Evolutionary conservation across 805 yeast genomes (phyloP).

Genomic region (Yamadazyma sp.): DNA sequence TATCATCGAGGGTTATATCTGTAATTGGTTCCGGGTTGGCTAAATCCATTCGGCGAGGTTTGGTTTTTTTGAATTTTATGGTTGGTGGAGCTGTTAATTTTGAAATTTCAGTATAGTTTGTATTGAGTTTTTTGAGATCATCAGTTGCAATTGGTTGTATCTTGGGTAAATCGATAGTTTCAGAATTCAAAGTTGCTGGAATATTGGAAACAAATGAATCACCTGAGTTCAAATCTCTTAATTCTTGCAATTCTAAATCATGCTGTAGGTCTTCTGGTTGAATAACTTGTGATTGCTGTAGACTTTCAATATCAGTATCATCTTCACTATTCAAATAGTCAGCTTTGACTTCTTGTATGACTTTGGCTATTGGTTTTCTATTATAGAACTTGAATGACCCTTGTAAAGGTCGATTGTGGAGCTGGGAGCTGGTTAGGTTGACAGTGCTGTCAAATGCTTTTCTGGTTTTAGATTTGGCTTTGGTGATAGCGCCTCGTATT

Average conservation of each 20-base stretch:
- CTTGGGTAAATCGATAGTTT: background rate
- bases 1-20: slow-evolving; percentile 3
- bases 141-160: background rate
- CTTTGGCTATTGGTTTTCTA: slow-evolving; percentile 2
- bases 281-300: no score
- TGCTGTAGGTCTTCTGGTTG: no score
- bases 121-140: background rate
- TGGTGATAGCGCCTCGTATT: slow-evolving; percentile 13
- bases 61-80: background rate
- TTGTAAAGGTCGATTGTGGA: background rate
- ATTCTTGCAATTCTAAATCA: no score
- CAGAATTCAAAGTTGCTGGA: background rate
- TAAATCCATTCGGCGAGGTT: slow-evolving; percentile 9
- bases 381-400: slow-evolving; percentile 1
- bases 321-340: no score
- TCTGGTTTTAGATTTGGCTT: slow-evolving; percentile 14
- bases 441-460: slow-evolving; percentile 9
- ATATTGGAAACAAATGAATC: background rate
- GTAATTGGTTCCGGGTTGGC: slow-evolving; percentile 23
- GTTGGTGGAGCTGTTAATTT: background rate
- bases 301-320: background rate
- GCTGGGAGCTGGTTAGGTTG: background rate
- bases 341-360: slow-evolving; percentile 1
- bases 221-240: no score
- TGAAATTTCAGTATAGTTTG: background rate